These are phyloP conservation scores for Sporobolomyces roseus DNA, from an alignment of 768 basidiomycete genomes.

Conservation along the genomic window DNA sequence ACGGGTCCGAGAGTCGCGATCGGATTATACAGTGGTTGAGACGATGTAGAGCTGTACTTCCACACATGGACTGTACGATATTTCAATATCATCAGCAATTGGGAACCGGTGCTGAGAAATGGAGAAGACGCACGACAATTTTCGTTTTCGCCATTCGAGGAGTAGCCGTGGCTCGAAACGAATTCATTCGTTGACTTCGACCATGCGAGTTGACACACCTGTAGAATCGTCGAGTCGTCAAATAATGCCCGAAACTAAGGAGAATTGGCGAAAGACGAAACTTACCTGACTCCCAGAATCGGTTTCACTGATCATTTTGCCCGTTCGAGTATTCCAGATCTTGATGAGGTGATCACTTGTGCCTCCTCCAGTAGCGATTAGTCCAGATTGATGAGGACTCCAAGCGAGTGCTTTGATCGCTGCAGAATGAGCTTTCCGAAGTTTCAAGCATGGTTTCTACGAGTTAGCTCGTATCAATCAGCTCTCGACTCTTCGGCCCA, in stretches of 20 bases:
- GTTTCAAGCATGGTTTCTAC: conserved; percentile 8
- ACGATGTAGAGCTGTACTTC: conserved; percentile 3
- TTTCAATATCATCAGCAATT: too few relatives aligned
- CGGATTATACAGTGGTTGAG: conserved; percentile 4
- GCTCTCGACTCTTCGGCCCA: neutral
- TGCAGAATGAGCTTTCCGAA: conserved; percentile 12
- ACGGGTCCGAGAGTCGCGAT: conserved; percentile 1
- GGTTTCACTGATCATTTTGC: neutral
- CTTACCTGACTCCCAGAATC: conserved; percentile 7
- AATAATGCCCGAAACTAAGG: neutral
- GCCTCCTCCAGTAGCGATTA: conserved; percentile 7
- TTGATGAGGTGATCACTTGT: conserved; percentile 3
- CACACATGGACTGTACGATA: conserved; percentile 10
- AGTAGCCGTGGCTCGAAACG: conserved; percentile 6
- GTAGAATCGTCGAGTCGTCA: neutral
- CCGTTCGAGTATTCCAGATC: conserved; percentile 7
- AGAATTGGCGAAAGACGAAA: too few relatives aligned
- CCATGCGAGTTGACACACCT: conserved; percentile 17
- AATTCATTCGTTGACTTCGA: conserved; percentile 10
- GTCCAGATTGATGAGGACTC: conserved; percentile 1
- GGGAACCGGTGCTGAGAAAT: neutral
- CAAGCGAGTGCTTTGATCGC: conserved; percentile 19
- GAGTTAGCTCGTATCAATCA: neutral
- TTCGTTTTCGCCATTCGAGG: neutral
- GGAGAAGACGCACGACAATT: neutral